Percentiles rank a stretch among this genome's conserved stretches.
These are phyloP conservation scores for Poa annua DNA, from an alignment of 176 grass and related monocot species.

Conservation along the genomic window DNA sequence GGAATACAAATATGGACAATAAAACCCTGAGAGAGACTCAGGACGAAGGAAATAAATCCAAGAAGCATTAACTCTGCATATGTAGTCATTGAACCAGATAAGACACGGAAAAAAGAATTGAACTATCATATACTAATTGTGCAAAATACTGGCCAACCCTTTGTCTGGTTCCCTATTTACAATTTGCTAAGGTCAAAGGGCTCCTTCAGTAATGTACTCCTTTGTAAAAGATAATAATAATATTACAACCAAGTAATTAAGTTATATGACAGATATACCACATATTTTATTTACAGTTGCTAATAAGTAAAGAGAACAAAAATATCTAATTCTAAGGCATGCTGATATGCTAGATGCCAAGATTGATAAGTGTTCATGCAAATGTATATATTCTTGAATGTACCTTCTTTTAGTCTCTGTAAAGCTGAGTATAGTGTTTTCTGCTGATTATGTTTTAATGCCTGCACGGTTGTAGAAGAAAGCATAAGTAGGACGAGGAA, in stretches of 20 bases:
- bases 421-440: conserved; percentile 66
- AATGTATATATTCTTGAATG: conserved; percentile 7
- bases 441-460: conserved; percentile 49
- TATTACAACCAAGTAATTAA: background rate
- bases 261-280: background rate
- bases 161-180: conserved; percentile 5
- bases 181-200: background rate
- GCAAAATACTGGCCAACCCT: background rate
- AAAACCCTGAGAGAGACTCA: conserved; percentile 71
- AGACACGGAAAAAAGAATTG: conserved; percentile 25
- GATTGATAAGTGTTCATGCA: conserved; percentile 12
- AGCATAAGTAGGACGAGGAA: conserved; percentile 25
- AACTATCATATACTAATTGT: background rate
- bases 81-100: conserved; percentile 29
- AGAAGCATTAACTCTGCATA: conserved; percentile 94
- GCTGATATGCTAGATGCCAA: background rate
- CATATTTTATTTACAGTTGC: background rate
- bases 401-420: conserved; percentile 80
- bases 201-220: conserved; percentile 14
- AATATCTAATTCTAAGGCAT: background rate
- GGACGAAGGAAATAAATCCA: conserved; percentile 89
- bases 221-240: background rate
- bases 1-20: conserved; percentile 72
- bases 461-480: conserved; percentile 46
- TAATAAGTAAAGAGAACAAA: background rate